phyloP scores from a whole-genome alignment of 495 filamentous ascomycete species.

The Lindgomyces ingoldianus region DNA sequence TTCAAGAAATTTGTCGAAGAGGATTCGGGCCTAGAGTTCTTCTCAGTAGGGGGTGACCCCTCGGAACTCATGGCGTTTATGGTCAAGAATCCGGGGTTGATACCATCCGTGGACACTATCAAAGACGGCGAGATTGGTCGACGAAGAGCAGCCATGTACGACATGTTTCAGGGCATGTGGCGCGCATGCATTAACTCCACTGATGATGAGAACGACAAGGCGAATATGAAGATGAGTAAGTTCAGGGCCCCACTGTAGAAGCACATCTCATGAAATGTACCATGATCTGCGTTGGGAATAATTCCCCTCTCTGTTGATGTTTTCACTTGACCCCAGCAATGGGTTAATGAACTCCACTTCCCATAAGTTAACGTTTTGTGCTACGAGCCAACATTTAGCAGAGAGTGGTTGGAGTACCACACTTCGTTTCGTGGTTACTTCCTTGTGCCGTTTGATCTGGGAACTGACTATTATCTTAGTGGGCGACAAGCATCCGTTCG shows the following conservation, averaged over 20 bases:
- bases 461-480: too few relatives aligned
- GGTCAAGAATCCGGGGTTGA: constrained; percentile 76
- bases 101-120: constrained; percentile 64
- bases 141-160: constrained; percentile 60
- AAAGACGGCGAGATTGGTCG: constrained; percentile 65
- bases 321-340: too few relatives aligned
- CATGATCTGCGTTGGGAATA: too few relatives aligned
- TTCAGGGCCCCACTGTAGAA: neutral
- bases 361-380: too few relatives aligned
- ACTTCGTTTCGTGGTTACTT: too few relatives aligned
- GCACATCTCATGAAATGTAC: too few relatives aligned
- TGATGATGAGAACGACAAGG: constrained; percentile 54
- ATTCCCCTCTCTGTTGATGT: too few relatives aligned
- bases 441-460: too few relatives aligned
- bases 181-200: constrained; percentile 45
- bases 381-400: too few relatives aligned
- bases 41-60: constrained; percentile 70
- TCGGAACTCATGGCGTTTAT: constrained; percentile 78
- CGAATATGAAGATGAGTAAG: constrained; percentile 55
- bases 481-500: constrained; percentile 40
- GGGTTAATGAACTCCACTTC: too few relatives aligned
- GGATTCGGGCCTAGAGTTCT: constrained; percentile 66
- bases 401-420: too few relatives aligned
- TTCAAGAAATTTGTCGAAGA: constrained; percentile 69
- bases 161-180: constrained; percentile 50